Evolutionary conservation across 768 basidiomycete species (phyloP), one percentile per base, ranked within the genome.

Genomic region (Boletus edulis): DNA sequence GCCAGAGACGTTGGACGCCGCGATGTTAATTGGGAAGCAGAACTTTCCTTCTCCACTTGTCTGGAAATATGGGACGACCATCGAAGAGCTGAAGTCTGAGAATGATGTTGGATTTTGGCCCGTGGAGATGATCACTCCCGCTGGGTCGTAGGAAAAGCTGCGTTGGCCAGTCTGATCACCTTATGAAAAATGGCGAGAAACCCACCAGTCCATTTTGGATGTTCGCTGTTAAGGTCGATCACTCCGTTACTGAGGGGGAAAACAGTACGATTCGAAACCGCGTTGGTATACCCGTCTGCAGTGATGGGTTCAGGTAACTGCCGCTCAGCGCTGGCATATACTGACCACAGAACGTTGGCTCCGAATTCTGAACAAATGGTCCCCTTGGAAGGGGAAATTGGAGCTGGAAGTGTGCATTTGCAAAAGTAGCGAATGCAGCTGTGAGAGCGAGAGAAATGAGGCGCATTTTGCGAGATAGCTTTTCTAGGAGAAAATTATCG

Each of bases 371-470:
- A 51, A 77, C 77, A 67, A 94, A 94, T 0, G 61, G 66, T 2
- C 92, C 93, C 45, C 92, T 78, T 12, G 89, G 85, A 1, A 75
- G 60, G 17, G 92, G 93, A 68, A 82, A 93, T 62, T 86, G 80
- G 41, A 94, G 76, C 60, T 87, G 85, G 73, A 94, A 94, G 70
- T 95, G 92, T 9, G 89, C 91, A 46, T 73, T 75, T 31, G 75
- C 84, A 40, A 73, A 67, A 34, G 78, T 63, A 14, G 74, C 70
- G 22, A 81, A 67, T 35, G 68, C 62, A 37, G 71, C 64, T 27
- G 82, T 52, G 53, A 80, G 34, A 53, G 72, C 39, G 44, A 76
- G 45, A 54, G 71, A 55, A 29, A 72, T 22, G 61, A 74, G 58
- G 55, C 55, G 67, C 77, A 80, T 79, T 17, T 17, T 51, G 31